A percentile compares a stretch with the other conserved stretches of the same genome.
Evolutionary conservation across 139 green algal species (phyloP).

Genomic region (Haematococcus lacustris): DNA sequence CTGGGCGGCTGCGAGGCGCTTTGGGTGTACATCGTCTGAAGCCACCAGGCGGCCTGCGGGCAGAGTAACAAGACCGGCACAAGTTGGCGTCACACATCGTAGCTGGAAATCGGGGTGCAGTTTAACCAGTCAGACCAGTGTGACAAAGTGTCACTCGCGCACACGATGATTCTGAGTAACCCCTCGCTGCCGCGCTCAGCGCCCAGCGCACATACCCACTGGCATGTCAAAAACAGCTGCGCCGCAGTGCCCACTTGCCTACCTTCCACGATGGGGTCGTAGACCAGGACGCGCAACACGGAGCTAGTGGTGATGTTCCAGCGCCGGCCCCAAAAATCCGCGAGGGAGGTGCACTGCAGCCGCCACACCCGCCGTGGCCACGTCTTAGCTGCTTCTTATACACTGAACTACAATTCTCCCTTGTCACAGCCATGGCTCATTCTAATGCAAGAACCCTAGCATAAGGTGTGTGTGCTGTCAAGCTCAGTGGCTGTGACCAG

Average conservation of each 20-base stretch:
- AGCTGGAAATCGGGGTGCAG: background rate
- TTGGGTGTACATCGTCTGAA: too few relatives aligned
- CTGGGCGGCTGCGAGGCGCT: too few relatives aligned
- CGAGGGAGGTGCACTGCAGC: conserved; percentile 14
- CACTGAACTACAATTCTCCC: too few relatives aligned
- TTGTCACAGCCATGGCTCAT: too few relatives aligned
- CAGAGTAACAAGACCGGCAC: too few relatives aligned
- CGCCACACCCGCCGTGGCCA: too few relatives aligned
- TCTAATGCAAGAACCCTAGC: too few relatives aligned
- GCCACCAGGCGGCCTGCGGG: too few relatives aligned
- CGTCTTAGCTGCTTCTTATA: too few relatives aligned
- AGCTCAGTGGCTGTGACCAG: too few relatives aligned
- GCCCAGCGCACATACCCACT: background rate
- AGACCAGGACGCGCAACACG: conserved; percentile 23
- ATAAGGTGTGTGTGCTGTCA: too few relatives aligned
- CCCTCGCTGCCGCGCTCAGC: background rate
- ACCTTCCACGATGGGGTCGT: conserved; percentile 33
- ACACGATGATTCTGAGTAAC: background rate
- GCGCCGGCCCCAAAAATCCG: conserved; percentile 39
- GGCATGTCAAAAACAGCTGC: background rate
- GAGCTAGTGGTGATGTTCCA: conserved; percentile 39
- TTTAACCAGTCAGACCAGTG: background rate
- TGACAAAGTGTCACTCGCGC: background rate
- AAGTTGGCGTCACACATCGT: too few relatives aligned
- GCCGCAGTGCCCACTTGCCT: background rate